phyloP scores from a whole-genome alignment of 208 protist species.

The Endotrypanum monterogeii region DNA sequence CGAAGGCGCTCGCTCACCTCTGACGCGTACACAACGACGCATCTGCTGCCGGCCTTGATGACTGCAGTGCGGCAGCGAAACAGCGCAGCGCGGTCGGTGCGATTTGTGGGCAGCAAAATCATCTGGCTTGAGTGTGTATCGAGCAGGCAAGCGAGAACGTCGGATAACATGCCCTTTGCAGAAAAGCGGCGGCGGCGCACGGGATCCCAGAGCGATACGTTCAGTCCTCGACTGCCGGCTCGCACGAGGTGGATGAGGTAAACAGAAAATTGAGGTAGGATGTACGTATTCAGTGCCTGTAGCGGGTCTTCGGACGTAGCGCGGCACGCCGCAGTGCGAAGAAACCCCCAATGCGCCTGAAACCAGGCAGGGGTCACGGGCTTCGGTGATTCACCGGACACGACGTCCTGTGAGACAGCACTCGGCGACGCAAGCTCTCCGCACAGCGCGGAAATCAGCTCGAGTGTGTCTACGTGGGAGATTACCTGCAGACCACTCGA shows the following conservation, averaged over 20 bases:
- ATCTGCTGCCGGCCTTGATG: slow-evolving; percentile 51
- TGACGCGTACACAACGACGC: slow-evolving; percentile 73
- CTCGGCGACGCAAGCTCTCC: slow-evolving; percentile 28
- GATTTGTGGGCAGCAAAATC: slow-evolving; percentile 86
- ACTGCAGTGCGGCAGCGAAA: slow-evolving; percentile 79
- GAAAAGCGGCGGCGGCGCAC: slow-evolving; percentile 48
- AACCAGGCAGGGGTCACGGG: slow-evolving; percentile 47
- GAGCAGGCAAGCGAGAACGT: slow-evolving; percentile 76
- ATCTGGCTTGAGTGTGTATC: slow-evolving; percentile 51
- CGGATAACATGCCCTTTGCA: slow-evolving; percentile 85
- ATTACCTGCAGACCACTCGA: slow-evolving; percentile 62
- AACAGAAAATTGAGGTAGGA: slow-evolving; percentile 64
- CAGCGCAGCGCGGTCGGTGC: slow-evolving; percentile 78
- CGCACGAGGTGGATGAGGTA: slow-evolving; percentile 87
- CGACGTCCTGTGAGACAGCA: slow-evolving; percentile 21
- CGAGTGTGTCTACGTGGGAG: slow-evolving; percentile 61
- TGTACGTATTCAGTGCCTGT: slow-evolving; percentile 39
- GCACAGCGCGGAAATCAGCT: slow-evolving; percentile 43
- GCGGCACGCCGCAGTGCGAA: slow-evolving; percentile 69
- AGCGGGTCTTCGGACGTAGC: slow-evolving; percentile 55
- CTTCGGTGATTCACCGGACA: slow-evolving; percentile 17
- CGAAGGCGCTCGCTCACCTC: slow-evolving; percentile 64
- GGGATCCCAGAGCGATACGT: slow-evolving; percentile 68
- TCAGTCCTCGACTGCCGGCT: slow-evolving; percentile 69
- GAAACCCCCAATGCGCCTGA: slow-evolving; percentile 55